A percentile compares a stretch with the other conserved stretches of the same genome.
Evolutionary conservation across 805 yeast species (phyloP).

Genomic region (Metschnikowia lochheadii): DNA sequence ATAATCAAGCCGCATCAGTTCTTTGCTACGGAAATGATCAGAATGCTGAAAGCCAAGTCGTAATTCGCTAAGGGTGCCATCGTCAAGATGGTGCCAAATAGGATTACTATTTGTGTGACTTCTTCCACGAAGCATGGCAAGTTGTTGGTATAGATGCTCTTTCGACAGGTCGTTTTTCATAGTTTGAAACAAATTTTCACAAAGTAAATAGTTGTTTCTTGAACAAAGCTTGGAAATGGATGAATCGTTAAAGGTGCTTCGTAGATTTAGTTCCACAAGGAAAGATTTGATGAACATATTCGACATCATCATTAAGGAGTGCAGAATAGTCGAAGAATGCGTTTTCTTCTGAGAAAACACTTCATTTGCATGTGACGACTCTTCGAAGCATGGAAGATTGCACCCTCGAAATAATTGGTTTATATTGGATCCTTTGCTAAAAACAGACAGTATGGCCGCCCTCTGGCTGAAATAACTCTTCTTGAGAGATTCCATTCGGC

Average conservation of each 20-base stretch:
- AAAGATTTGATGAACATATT: slow-evolving; percentile 24
- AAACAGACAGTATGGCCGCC: not conserved
- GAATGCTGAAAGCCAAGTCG: slow-evolving; percentile 11
- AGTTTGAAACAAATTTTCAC: slow-evolving; percentile 17
- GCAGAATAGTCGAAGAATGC: slow-evolving; percentile 19
- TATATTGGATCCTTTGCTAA: not conserved
- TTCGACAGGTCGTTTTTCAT: slow-evolving; percentile 17
- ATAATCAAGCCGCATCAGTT: slow-evolving; percentile 23
- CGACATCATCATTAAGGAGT: slow-evolving; percentile 21
- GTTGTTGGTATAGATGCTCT: not conserved
- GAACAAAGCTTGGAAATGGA: slow-evolving; percentile 1
- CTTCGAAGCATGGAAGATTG: not conserved
- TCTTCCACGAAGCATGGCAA: not conserved
- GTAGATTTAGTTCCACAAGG: slow-evolving; percentile 28
- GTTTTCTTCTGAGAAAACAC: not conserved
- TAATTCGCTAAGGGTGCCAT: slow-evolving; percentile 3
- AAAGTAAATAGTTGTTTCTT: slow-evolving; percentile 7
- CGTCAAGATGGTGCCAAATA: slow-evolving; percentile 1
- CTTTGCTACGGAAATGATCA: slow-evolving; percentile 23
- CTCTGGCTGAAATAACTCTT: not conserved
- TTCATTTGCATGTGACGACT: not conserved
- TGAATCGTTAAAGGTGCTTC: slow-evolving; percentile 16
- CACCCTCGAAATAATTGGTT: not conserved
- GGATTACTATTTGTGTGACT: not conserved
- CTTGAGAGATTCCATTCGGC: not conserved